Base-by-base conservation (phyloP, 2,329 filamentous ascomycete species). In the Beauveria rudraprayagi region DNA sequence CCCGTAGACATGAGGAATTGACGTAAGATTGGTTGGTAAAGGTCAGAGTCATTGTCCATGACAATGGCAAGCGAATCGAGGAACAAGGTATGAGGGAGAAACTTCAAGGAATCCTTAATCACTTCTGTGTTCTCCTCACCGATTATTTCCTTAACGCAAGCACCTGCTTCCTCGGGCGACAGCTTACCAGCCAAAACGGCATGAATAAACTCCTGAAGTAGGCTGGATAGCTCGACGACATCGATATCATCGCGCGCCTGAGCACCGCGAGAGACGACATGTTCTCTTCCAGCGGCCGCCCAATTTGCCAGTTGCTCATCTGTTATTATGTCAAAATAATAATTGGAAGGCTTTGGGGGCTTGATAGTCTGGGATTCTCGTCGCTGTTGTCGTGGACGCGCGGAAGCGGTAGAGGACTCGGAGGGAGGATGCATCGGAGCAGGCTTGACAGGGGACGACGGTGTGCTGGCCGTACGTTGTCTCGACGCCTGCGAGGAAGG, bases 191-290 rank as follows among this genome's bases (percentile, higher is more conserved):
- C 87, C 14, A 95, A 75, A 19, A 88, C 86, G 40, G 90, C 86
- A 63, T 88, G 86, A 41, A 94, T 83, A 43, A 97, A 83, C 72
- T 99, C 94, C 75, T 96, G 91, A 66, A 92, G 91, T 24, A 96
- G 77, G 16, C 82, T 82, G 34, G 87, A 86, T 43, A 96, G 77
- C 61, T 85, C 83, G 51, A 87, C 79, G 8, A 83, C 77, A 69
- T 95, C 87, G 66, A 89, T 84, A 65, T 88, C 82, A 41, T 83
- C 76, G 66, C 85, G 83, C 53, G 88, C 86, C 66, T 86, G 79
- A 48, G 82, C 72, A 26, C 87, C 89, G 66, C 84, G 80, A 24
- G 85, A 80, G 22, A 93, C 75, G 14, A 96, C 77, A 28, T 84
- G 82, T 63, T 87, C 80, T 61, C 86, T 87, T 34, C 89, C 90